These are phyloP conservation scores for Gloeophyllum trabeum DNA, from an alignment of 768 basidiomycete genomes.

Conservation along the genomic window DNA sequence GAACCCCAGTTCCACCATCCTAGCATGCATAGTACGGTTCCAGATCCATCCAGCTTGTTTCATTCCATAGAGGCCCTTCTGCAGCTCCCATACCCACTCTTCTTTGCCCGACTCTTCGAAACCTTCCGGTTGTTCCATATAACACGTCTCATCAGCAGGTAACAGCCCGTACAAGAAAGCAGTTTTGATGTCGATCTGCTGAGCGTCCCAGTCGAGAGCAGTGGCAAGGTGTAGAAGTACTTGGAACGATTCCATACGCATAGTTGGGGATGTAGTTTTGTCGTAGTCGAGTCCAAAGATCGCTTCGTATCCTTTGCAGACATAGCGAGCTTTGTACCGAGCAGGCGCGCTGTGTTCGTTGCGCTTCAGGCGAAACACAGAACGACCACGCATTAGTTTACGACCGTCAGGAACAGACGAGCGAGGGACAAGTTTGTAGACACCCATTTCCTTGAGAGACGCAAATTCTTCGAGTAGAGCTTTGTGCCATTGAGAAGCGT, in stretches of 20 bases:
- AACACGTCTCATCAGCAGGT: conserved; percentile 10
- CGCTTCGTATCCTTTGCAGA: conserved; percentile 21
- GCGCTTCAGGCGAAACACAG: conserved; percentile 17
- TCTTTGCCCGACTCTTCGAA: conserved; percentile 8
- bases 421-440: no score
- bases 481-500: no score
- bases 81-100: conserved; percentile 12
- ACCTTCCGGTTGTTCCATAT: conserved; percentile 17
- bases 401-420: conserved; percentile 11
- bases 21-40: background rate
- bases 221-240: conserved; percentile 16
- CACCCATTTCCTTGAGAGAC: no score
- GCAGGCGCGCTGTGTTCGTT: conserved; percentile 4
- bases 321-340: conserved; percentile 6
- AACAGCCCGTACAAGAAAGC: conserved; percentile 12
- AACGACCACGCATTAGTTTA: conserved; percentile 14
- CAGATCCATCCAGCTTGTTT: conserved; percentile 17
- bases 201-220: conserved; percentile 11
- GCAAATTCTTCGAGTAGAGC: no score
- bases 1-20: background rate
- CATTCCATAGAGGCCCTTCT: conserved; percentile 22
- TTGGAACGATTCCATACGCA: conserved; percentile 10
- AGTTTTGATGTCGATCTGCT: conserved; percentile 12
- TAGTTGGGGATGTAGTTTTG: conserved; percentile 18
- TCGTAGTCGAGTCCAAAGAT: conserved; percentile 17